phyloP scores from a whole-genome alignment of 176 grass and related monocot species.

The Dendrocalamus sinicus region DNA sequence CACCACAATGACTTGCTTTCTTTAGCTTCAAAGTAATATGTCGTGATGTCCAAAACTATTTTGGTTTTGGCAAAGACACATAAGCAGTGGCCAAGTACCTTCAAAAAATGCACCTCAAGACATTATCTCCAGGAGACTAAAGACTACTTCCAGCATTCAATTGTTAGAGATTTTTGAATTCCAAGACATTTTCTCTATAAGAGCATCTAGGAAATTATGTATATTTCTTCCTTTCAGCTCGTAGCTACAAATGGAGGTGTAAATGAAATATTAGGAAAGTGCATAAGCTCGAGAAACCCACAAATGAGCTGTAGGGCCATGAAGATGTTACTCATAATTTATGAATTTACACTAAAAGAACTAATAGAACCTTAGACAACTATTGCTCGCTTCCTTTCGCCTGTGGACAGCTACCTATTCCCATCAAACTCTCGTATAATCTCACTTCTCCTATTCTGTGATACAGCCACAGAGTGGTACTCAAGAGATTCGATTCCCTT shows the following conservation, averaged over 20 bases:
- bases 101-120: neutral
- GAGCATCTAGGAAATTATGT: neutral
- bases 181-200: neutral
- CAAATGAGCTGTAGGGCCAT: neutral
- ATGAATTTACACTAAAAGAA: neutral
- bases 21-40: neutral
- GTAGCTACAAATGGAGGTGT: neutral
- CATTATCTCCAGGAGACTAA: slow-evolving; percentile 1
- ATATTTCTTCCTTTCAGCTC: neutral
- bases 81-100: neutral
- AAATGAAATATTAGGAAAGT: neutral
- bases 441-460: neutral
- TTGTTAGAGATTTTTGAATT: neutral
- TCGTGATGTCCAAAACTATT: neutral
- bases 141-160: neutral
- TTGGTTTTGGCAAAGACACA: neutral
- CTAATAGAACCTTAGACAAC: neutral
- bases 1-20: neutral
- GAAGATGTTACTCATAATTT: neutral
- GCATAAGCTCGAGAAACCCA: neutral
- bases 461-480: neutral
- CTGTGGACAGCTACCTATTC: slow-evolving; percentile 2
- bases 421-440: neutral
- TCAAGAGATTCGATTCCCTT: neutral
- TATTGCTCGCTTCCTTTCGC: neutral